phyloP scores from a whole-genome alignment of 1,139 yeast species.

The Geotrichum histeridarum region DNA sequence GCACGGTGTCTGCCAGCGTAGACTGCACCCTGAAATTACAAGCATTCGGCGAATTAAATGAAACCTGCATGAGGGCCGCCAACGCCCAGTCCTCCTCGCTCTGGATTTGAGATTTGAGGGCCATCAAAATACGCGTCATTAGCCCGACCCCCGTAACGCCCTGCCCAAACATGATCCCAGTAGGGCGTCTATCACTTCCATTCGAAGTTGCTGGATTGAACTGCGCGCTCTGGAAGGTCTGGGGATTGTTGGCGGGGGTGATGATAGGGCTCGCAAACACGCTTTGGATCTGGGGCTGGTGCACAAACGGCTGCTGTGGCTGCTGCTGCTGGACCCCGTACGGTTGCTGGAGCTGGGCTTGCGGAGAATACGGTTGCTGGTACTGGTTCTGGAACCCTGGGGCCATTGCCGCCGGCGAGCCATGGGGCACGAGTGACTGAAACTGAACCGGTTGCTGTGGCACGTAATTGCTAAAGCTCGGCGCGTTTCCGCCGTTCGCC shows the following conservation, averaged over 20 bases:
- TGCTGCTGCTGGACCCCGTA: constrained; percentile 10
- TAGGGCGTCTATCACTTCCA: constrained; percentile 7
- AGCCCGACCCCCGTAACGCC: constrained; percentile 33
- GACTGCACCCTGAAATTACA: constrained; percentile 3
- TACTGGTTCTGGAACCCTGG: not conserved
- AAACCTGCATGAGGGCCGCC: constrained; percentile 52
- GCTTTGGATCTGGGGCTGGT: constrained; percentile 13
- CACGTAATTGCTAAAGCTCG: constrained; percentile 7
- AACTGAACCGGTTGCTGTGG: constrained; percentile 13
- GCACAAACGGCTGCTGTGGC: constrained; percentile 1
- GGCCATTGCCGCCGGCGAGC: not conserved
- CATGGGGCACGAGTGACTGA: not conserved
- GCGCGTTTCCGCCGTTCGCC: constrained; percentile 1
- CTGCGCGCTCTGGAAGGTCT: constrained; percentile 31
- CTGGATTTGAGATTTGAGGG: constrained; percentile 55
- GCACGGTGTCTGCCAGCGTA: constrained; percentile 2
- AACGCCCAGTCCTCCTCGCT: constrained; percentile 66
- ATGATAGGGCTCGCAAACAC: constrained; percentile 33
- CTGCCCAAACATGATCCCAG: constrained; percentile 28
- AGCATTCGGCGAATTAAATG: constrained; percentile 32
- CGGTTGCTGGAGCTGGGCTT: constrained; percentile 4
- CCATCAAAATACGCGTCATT: constrained; percentile 55
- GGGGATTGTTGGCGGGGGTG: constrained; percentile 37
- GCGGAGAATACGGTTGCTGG: constrained; percentile 4
- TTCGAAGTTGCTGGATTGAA: constrained; percentile 19